Base-by-base conservation (phyloP, 2,329 filamentous ascomycete species). In the Helotiales sp. region DNA sequence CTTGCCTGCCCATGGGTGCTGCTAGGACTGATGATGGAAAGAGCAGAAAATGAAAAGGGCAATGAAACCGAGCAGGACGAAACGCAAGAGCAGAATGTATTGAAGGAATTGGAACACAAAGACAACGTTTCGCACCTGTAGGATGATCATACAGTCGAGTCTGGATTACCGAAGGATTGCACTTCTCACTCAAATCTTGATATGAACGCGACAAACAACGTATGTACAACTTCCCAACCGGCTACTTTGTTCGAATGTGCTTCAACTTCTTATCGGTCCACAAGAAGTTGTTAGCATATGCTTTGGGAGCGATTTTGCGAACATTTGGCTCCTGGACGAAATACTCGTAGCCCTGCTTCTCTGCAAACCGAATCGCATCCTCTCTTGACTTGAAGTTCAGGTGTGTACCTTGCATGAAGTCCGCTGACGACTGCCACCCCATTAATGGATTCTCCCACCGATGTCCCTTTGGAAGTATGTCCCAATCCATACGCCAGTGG, bases 331-430 rank as follows among this genome's bases (percentile, higher is more conserved):
- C 96, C 84, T 98, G 96, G 26, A 99, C 94, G 79, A 96, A 98
- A 82, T 97, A 99, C 79, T 99, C 95, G 79, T 99, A 99, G 40
- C 96, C 96, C 81, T 99, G 96, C 87, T 98, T 99, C 83, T 98
- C 92, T 26, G 96, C 96, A 78, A 99, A 99, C 67, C 86, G 84
- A 76, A 99, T 95, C 72, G 96, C 96, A 75, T 97, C 95, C 79
- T 98, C 93, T 85, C 97, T 98, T 75, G 85, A 86, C 80, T 92
- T 92, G 86, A 99, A 99, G 80, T 90, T 90, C 75, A 99, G 81
- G 78, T 93, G 88, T 58, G 93, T 97, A 77, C 93, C 95, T 80
- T 99, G 94, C 93, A 99, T 96, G 78, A 88, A 89, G 80, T 99
- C 96, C 64, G 87, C 95, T 20, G 93, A 96, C 26, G 95, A 98